Percentiles rank a stretch among this genome's conserved stretches.
Evolutionary conservation across 306 rosid genomes (phyloP).

Genomic region (Acacia melanoxylon): DNA sequence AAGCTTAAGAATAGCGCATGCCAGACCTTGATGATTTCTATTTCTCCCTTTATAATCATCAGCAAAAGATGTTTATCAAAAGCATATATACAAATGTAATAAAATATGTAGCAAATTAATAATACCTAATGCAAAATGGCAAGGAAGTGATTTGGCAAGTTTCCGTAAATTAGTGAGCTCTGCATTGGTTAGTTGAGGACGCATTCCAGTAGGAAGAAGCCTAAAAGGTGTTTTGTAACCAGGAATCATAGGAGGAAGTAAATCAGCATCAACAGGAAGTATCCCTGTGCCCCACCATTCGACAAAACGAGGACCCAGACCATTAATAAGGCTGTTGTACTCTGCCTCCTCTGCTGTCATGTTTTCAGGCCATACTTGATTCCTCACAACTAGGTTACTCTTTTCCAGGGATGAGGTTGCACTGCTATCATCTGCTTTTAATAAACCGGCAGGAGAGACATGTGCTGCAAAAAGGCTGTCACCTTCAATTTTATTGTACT

Average conservation of each 20-base stretch:
- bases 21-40: constrained; percentile 91
- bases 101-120: constrained; percentile 18
- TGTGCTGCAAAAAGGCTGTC: constrained; percentile 59
- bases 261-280: constrained; percentile 95
- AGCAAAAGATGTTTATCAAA: constrained; percentile 31
- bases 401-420: constrained; percentile 42
- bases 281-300: constrained; percentile 98
- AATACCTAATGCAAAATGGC: constrained; percentile 93
- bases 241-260: constrained; percentile 73
- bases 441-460: constrained; percentile 51
- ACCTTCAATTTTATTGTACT: constrained; percentile 47
- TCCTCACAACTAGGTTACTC: constrained; percentile 35
- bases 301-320: constrained; percentile 84
- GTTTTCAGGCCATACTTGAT: constrained; percentile 29
- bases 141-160: constrained; percentile 79
- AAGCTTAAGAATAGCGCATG: constrained; percentile 73
- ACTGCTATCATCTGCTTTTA: constrained; percentile 27
- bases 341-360: constrained; percentile 78
- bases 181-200: constrained; percentile 63
- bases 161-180: constrained; percentile 78
- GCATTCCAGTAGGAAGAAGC: constrained; percentile 84
- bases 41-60: constrained; percentile 68
- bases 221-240: constrained; percentile 87
- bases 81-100: background rate
- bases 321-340: constrained; percentile 65